These are phyloP conservation scores for Ustilago tritici DNA, from an alignment of 1,284 basidiomycete species.

Conservation along the genomic window DNA sequence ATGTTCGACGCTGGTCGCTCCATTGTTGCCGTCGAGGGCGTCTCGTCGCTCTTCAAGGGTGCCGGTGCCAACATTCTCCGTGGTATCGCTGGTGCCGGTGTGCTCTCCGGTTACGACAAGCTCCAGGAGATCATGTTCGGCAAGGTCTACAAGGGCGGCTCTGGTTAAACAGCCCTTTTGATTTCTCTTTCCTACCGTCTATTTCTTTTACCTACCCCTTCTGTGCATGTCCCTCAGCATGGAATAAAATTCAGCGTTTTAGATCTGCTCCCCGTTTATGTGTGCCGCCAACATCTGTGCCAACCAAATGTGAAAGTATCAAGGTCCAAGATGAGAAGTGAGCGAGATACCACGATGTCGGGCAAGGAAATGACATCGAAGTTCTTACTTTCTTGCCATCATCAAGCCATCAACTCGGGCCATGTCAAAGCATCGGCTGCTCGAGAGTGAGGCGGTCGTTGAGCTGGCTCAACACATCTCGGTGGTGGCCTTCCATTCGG, in stretches of 20 bases:
- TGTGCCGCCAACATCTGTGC: background rate
- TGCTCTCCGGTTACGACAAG: constrained; percentile 85
- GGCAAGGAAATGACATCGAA: background rate
- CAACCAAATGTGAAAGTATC: background rate
- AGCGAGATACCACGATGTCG: background rate
- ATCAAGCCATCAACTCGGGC: background rate
- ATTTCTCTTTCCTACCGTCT: background rate
- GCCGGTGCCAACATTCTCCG: constrained; percentile 97
- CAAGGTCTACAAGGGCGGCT: constrained; percentile 69
- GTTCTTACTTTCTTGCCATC: background rate
- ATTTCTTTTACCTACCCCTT: constrained; percentile 14
- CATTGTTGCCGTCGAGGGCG: constrained; percentile 85
- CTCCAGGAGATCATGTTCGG: constrained; percentile 76
- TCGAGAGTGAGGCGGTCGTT: background rate
- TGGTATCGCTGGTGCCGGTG: constrained; percentile 98
- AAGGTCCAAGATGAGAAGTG: background rate
- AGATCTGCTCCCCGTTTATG: constrained; percentile 27
- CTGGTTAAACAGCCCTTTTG: constrained; percentile 41
- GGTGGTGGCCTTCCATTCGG: background rate
- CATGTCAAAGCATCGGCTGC: background rate
- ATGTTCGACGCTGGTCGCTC: constrained; percentile 79
- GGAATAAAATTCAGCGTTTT: constrained; percentile 47
- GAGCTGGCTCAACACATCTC: constrained; percentile 14
- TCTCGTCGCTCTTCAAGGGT: constrained; percentile 77
- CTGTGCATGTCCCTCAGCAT: constrained; percentile 27